phyloP scores from a whole-genome alignment of 805 yeast genomes.

The Candida stauntonica region DNA sequence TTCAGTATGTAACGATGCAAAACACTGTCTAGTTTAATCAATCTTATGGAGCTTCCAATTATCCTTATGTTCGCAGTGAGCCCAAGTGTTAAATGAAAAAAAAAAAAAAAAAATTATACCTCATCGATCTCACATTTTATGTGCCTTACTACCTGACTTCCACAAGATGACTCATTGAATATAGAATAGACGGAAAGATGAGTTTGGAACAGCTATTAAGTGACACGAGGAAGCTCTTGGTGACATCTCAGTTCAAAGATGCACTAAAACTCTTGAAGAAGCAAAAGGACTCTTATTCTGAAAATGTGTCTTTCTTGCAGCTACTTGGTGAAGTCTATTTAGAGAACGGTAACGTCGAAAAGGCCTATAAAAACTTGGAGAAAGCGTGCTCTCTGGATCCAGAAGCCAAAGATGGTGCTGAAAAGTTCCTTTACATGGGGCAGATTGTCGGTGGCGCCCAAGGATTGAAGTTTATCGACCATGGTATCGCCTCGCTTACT shows the following conservation, averaged over 20 bases:
- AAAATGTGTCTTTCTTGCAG: conserved; percentile 46
- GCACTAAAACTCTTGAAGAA: conserved; percentile 34
- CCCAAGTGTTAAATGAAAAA: too few relatives aligned
- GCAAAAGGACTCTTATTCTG: conserved; percentile 29
- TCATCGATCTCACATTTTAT: background rate
- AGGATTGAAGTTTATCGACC: conserved; percentile 59
- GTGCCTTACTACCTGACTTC: too few relatives aligned
- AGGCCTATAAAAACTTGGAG: conserved; percentile 61
- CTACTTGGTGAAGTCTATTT: conserved; percentile 71
- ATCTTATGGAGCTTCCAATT: too few relatives aligned
- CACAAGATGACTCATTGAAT: too few relatives aligned
- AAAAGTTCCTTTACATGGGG: conserved; percentile 85
- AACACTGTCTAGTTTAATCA: too few relatives aligned
- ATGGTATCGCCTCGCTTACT: conserved; percentile 56
- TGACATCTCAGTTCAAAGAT: conserved; percentile 21
- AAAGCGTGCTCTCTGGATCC: conserved; percentile 68
- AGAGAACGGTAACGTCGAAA: conserved; percentile 76
- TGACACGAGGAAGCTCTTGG: conserved; percentile 14
- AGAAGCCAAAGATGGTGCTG: conserved; percentile 59
- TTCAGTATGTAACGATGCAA: background rate
- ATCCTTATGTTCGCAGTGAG: too few relatives aligned
- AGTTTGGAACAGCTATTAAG: conserved; percentile 4
- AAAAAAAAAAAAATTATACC: conserved; percentile 3
- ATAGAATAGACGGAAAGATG: too few relatives aligned
- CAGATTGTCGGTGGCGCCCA: conserved; percentile 82